phyloP scores from a whole-genome alignment of 179 eudicot genomes.

The Patellifolia procumbens region DNA sequence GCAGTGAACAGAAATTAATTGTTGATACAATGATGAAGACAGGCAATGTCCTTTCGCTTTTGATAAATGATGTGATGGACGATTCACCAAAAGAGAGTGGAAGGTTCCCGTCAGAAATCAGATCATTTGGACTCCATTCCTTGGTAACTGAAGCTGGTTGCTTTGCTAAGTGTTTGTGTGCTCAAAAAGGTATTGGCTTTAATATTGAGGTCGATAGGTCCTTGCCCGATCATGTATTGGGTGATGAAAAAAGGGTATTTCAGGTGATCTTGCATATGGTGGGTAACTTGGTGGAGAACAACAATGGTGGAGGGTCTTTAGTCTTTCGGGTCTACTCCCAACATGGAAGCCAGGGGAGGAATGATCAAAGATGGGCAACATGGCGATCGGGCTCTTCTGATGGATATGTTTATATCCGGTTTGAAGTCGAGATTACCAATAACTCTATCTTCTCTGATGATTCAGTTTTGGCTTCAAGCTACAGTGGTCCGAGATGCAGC shows the following conservation, averaged over 20 bases:
- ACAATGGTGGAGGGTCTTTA: conserved; percentile 50
- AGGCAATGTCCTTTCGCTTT: conserved; percentile 66
- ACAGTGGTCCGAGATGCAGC: conserved; percentile 37
- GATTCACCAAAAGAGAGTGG: conserved; percentile 59
- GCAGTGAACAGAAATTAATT: conserved; percentile 45
- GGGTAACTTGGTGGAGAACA: conserved; percentile 67
- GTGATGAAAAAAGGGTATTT: conserved; percentile 82
- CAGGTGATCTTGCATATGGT: conserved; percentile 95
- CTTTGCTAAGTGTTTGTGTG: conserved; percentile 74
- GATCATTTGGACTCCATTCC: conserved; percentile 54
- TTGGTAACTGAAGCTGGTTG: conserved; percentile 78
- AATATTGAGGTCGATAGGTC: conserved; percentile 61
- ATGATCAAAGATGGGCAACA: conserved; percentile 59
- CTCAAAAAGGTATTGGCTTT: conserved; percentile 49
- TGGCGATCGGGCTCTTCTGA: conserved; percentile 66
- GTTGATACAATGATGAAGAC: conserved; percentile 73
- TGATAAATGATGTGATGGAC: conserved; percentile 84
- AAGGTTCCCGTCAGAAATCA: conserved; percentile 58
- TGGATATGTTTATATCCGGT: conserved; percentile 55
- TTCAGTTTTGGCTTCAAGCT: conserved; percentile 18
- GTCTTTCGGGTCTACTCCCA: conserved; percentile 51
- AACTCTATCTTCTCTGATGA: conserved; percentile 18
- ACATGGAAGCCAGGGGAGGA: conserved; percentile 52
- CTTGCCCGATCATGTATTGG: conserved; percentile 64
- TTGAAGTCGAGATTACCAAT: conserved; percentile 61